Conservation (phyloP, 2,329 filamentous ascomycete species). For the Claviceps sp. region DNA sequence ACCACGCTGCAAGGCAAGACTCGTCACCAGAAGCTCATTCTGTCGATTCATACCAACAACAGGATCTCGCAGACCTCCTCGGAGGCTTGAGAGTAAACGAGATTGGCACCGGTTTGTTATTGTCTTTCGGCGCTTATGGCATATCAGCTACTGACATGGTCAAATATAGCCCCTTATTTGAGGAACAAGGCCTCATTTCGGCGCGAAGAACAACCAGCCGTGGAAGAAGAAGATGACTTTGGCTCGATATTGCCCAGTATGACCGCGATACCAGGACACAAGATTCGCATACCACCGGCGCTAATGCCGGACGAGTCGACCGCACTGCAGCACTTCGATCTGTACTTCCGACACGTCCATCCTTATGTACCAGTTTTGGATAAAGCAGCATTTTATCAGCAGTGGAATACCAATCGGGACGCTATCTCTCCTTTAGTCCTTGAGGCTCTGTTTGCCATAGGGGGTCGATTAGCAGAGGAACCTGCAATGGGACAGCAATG, state of each 20-base stretch:
- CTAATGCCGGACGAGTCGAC: conserved; percentile 85
- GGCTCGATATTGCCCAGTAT: conserved; percentile 58
- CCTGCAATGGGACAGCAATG: conserved; percentile 79
- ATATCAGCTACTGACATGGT: background rate
- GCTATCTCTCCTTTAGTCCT: conserved; percentile 79
- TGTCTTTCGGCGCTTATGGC: too few relatives aligned
- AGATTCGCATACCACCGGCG: conserved; percentile 78
- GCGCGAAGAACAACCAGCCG: conserved; percentile 45
- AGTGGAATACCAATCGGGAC: conserved; percentile 75
- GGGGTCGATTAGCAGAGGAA: conserved; percentile 70
- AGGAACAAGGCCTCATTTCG: conserved; percentile 44
- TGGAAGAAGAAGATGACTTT: conserved; percentile 61
- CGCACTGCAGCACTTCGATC: conserved; percentile 71
- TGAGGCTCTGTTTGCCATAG: conserved; percentile 84
- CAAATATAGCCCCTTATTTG: conserved; percentile 62
- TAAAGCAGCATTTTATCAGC: conserved; percentile 68
- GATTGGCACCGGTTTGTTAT: conserved; percentile 60
- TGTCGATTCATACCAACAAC: conserved; percentile 51
- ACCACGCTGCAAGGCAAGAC: conserved; percentile 16
- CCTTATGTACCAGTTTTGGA: conserved; percentile 87
- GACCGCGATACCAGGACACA: conserved; percentile 54
- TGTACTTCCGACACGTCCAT: conserved; percentile 83
- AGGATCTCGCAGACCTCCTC: conserved; percentile 65
- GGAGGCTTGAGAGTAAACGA: conserved; percentile 81
- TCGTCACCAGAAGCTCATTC: conserved; percentile 39